Conservation (phyloP, 768 basidiomycete species). For the Tephrocybe sp. region DNA sequence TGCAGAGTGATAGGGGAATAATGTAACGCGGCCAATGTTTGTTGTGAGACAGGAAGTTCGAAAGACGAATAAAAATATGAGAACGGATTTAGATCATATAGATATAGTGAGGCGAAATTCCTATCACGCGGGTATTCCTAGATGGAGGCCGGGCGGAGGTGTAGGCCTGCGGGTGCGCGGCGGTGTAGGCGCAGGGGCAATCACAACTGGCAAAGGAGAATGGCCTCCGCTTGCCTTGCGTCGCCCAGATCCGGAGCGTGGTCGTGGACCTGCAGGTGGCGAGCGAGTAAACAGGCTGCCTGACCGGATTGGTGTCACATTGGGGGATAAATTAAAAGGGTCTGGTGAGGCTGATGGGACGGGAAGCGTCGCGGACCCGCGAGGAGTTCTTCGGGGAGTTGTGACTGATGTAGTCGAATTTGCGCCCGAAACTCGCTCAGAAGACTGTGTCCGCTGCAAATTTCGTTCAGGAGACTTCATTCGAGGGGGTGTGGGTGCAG, state of each 20-base stretch:
- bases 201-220: conserved; percentile 10
- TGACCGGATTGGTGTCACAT: conserved; percentile 9
- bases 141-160: conserved; percentile 1
- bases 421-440: neutral
- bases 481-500: neutral
- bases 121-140: conserved; percentile 1
- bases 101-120: too few species aligned
- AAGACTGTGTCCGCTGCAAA: neutral
- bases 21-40: neutral
- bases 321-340: conserved; percentile 4
- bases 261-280: conserved; percentile 18
- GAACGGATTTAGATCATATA: neutral
- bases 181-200: conserved; percentile 9
- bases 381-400: conserved; percentile 1
- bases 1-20: neutral
- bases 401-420: neutral
- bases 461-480: conserved; percentile 1
- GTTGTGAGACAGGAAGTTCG: neutral
- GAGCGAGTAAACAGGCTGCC: conserved; percentile 10
- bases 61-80: neutral
- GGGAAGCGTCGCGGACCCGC: conserved; percentile 3
- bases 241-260: conserved; percentile 13
- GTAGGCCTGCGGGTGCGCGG: conserved; percentile 2
- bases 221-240: conserved; percentile 3
- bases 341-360: conserved; percentile 9